Percentiles rank a stretch among this genome's conserved stretches.
These are phyloP conservation scores for Fusarium sp. DNA, from an alignment of 2,329 filamentous ascomycete species.

Conservation along the genomic window DNA sequence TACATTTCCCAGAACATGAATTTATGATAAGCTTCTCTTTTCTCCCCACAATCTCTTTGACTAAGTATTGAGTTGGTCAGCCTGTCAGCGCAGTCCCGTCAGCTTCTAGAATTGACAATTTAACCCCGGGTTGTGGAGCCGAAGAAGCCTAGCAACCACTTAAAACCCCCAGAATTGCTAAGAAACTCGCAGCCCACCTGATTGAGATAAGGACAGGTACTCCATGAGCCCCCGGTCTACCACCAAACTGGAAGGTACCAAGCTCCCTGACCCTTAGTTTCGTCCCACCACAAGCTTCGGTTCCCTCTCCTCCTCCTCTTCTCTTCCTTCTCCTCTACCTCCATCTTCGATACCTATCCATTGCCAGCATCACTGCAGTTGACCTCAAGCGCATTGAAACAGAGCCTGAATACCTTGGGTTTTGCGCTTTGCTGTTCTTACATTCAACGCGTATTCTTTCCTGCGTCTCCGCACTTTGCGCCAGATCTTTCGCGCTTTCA, in stretches of 20 bases:
- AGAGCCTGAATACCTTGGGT: constrained; percentile 11
- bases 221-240: constrained; percentile 40
- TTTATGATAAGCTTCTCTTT: neutral
- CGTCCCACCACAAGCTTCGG: constrained; percentile 18
- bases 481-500: constrained; percentile 24
- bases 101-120: constrained; percentile 36
- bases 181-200: constrained; percentile 2
- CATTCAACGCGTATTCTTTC: neutral
- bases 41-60: neutral
- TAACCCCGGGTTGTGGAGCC: constrained; percentile 31
- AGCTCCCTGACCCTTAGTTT: constrained; percentile 26
- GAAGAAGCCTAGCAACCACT: constrained; percentile 33
- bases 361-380: constrained; percentile 15
- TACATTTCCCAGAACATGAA: neutral
- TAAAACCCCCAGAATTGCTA: constrained; percentile 36
- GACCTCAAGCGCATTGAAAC: constrained; percentile 23
- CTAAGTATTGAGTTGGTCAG: constrained; percentile 2
- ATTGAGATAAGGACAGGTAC: constrained; percentile 33
- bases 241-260: constrained; percentile 49
- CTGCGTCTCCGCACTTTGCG: constrained; percentile 24
- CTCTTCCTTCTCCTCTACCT: constrained; percentile 25
- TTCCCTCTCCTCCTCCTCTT: constrained; percentile 31
- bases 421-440: constrained; percentile 6
- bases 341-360: constrained; percentile 4
- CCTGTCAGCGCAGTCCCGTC: neutral